Conservation (phyloP, 2,329 filamentous ascomycete species). For the Colletotrichum karsti region DNA sequence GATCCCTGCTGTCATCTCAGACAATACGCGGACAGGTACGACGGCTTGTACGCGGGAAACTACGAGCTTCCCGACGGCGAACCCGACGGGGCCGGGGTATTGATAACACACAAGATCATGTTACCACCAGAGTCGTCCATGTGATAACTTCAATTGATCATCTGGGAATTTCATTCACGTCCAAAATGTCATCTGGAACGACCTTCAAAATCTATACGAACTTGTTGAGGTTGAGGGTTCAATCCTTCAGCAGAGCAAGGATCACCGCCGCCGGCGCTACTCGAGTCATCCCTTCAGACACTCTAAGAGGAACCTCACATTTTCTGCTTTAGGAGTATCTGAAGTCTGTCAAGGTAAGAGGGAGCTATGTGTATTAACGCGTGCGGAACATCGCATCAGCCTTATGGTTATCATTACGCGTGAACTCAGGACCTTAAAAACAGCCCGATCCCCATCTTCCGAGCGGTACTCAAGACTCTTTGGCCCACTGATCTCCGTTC, state of each 20-base stretch:
- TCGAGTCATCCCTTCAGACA: neutral
- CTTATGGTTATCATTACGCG: neutral
- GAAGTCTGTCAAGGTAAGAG: too few species aligned
- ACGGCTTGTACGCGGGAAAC: neutral
- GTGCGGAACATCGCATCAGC: neutral
- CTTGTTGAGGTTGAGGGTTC: too few species aligned
- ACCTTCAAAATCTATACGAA: too few species aligned
- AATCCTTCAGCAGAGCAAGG: neutral
- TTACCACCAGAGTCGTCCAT: too few species aligned
- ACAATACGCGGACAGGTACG: neutral
- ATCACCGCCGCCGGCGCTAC: neutral
- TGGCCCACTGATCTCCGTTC: constrained; percentile 60
- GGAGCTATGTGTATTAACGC: neutral
- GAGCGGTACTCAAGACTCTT: constrained; percentile 41
- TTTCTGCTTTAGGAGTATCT: too few species aligned
- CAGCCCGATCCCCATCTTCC: neutral
- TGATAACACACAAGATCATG: too few species aligned
- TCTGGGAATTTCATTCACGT: too few species aligned
- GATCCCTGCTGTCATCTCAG: neutral
- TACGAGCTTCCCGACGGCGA: neutral
- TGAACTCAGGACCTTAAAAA: neutral
- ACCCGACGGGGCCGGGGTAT: neutral
- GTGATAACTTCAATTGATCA: too few species aligned
- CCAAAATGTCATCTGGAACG: too few species aligned
- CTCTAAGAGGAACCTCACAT: neutral